Base-by-base conservation (phyloP, 495 filamentous ascomycete species). In the Articulospora tetracladia region DNA sequence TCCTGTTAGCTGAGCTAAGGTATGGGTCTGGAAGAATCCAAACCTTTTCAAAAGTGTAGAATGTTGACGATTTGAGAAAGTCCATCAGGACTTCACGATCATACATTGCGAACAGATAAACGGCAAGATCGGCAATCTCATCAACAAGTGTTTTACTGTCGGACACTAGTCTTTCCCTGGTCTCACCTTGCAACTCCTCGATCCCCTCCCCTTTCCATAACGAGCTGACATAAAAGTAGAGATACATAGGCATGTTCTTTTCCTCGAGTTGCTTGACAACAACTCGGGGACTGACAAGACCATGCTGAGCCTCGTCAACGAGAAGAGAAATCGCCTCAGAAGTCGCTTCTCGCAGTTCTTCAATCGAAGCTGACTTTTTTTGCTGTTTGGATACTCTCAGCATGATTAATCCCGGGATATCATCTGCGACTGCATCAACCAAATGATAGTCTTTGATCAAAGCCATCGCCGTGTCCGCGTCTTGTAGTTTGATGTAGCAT, bases 181-280 rank as follows among this genome's bases (percentile, higher is more conserved):
- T 75, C 51, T 79, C 77, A 13, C 70, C 71, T 23, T 65, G 64
- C 20, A 66, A 59, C 41, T 75, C 71, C 51, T 72, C 70, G 15
- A 76, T 79, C 8, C 77, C 84, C 55, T 91, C 79, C 1, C 88
- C 89, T 15, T 78, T 77, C 95, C 93, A 98, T 15, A 98, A 77
- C 1, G 88, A 84, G 15, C 91, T 85, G 11, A 97, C 78, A 68
- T 97, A 97, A 74, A 98, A 93, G 74, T 89, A 98, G 7, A 95
- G 83, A 69, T 94, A 97, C n/a, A 90, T 71, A 61, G 74, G 73
- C 53, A 80, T 67, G 25, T 80, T 68, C 55, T 76, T 79, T 58
- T 71, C 64, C 58, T 79, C 73, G 1, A 98, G 79, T 63, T 98
- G 93, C 1, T 74, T 63, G 32, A 98, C 87, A 4, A 98, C 92